Base-by-base conservation (phyloP, 2,329 filamentous ascomycete genomes). In the Arthrocladium fulminans region DNA sequence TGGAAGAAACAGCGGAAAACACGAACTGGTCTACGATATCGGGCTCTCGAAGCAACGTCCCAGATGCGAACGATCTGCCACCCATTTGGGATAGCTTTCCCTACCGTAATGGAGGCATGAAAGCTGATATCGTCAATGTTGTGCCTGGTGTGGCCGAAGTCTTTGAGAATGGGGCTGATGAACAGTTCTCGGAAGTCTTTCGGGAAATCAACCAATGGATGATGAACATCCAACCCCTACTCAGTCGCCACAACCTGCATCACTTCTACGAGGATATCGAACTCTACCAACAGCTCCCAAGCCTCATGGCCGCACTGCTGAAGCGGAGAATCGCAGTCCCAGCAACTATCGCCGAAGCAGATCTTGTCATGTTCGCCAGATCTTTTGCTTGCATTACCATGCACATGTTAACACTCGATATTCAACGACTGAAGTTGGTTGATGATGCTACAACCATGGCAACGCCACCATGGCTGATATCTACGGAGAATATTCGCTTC, bases 201-300 rank as follows among this genome's bases (percentile, higher is more conserved):
- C 45, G 59, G 23, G 59, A 62, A 2, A 55, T 72, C 10, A 69
- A 67, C 47, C 54, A 61, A 13, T 74, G 72, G 71, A 56, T 74
- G 34, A 61, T 64, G 19, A 58, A 64, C 8, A 69, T 67, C 45
- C 57, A 59, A 7, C 51, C 58, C 17, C 56, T 62, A 24, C 52
- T 69, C 19, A 57, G 66, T 30, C 60, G 58, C 17, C 51, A 71
- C 3, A 60, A 63, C 0, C 55, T 61, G 17, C 63, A 66, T 37
- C 55, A 65, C 4, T 60, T 66, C 30, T 48, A 60, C 7, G 64
- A 70, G 9, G 65, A 73, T 29, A 59, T 59, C 20, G 66, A 69
- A 3, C 70, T 74, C 51, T 73, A 71, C 70, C 63, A 68, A 25
- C 61, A 66, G 12, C 43, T 73, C 7, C 70, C 71, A 9, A 52